Base-by-base conservation (phyloP, 176 grass and related monocot genomes). In the Aegilops tauschii region DNA sequence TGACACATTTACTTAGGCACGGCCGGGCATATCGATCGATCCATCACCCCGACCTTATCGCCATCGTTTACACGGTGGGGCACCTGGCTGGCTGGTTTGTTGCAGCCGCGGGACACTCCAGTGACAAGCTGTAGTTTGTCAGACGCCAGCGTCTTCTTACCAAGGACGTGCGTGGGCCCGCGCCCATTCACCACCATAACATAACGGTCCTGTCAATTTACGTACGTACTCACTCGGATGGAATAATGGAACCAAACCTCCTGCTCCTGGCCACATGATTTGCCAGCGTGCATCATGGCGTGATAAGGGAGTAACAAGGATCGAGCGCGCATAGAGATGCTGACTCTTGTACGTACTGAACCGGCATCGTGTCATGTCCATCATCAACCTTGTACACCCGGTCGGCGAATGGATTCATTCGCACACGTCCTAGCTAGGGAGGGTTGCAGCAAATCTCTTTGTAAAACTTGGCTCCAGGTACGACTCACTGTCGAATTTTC, bases 81-180 rank as follows among this genome's bases (percentile, higher is more conserved):
- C 74, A 77, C 27, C 47, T 32, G 45, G 74, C 47, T 21, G 45
- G 73, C 2, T 56, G 52, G 54, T 59, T 8, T 59, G 54, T 77
- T 77, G 47, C 47, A 77, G 47, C 12, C 32, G 28, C 28, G 52
- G 74, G 74, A 56, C 74, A 54, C 74, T 56, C 54, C 17, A 8
- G 74, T 77, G 74, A 77, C 74, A 56, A 77, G 74, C 74, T 77
- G 74, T 77, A 32, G 74, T 77, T 76, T 77, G 74, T 52, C 74
- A 77, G 74, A 29, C 74, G 8, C 72, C 17, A 56, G 47, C 47
- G 47, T 77, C 74, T 77, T 54, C 29, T 47, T 76, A 56, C 47
- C 4, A 17, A 59, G 54, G 18, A 8, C 54, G 54, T 1, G 0
- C 25, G 27, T 76, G 28, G 74, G 74, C 0, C 74, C 74, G 11